Evolutionary conservation across 2,329 filamentous ascomycete species (phyloP), one percentile per base, ranked within the genome.

Genomic region (Grosmannia clavigera): DNA sequence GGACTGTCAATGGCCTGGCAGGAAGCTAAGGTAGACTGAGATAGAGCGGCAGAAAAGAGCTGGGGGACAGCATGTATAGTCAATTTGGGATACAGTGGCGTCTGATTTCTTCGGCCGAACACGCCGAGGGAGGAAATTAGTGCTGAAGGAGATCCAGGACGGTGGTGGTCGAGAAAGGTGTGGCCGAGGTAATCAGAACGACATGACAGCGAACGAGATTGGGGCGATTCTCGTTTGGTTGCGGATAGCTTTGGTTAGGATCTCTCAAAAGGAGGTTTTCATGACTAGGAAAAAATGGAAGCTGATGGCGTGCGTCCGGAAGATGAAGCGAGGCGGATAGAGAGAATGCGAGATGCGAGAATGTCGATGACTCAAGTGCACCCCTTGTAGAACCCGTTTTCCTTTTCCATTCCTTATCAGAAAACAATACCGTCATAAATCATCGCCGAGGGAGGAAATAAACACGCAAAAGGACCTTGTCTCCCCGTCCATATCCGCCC

Each of bases 341-440:
- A 61, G 65, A 62, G 66, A 61, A 67, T 59, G 60, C 58, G 60
- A 58, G 58, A 58, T 59, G 55, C 61, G 40, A 61, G 55, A 63
- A 56, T 61, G 58, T 57, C 35, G 59, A 63, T 68, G 75, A 74
- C 69, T 75, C 68, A 74, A 70, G 68, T 75, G 74, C 69, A 76
- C 70, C 75, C 63, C 35, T 56, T 56, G 51, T 43, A 54, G 54
- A 60, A 53, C 54, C 55, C 51, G 52, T 55, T 62, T 57, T 35
- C 48, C 55, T 57, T 60, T 58, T 60, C 58, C 60, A 58, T 63
- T 63, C 58, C 59, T 60, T 54, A 27, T 38, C 53, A 46, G 54
- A 61, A 60, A 57, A 58, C 4, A 59, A 60, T 61, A 58, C 63
- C 61, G 55, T 62, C 64, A 59, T 65, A 54, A 64, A 63, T 65